These are phyloP conservation scores for Aeminium ludgeri DNA, from an alignment of 495 filamentous ascomycete genomes.

Conservation along the genomic window DNA sequence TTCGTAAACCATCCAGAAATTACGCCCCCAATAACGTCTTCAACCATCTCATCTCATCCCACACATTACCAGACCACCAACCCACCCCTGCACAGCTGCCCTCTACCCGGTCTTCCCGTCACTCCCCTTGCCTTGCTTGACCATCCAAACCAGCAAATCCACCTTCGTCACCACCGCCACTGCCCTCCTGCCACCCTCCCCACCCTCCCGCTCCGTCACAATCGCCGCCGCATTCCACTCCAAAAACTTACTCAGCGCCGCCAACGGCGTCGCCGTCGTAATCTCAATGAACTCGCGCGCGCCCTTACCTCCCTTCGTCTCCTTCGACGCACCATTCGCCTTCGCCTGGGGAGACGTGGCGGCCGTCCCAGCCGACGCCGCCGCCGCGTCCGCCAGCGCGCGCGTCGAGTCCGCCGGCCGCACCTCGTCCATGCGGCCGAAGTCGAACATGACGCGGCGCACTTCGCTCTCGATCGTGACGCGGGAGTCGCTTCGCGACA, in stretches of 20 bases:
- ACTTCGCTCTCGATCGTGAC: slow-evolving; percentile 56
- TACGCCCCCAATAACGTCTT: too few species aligned
- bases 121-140: slow-evolving; percentile 64
- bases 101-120: too few species aligned
- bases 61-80: too few species aligned
- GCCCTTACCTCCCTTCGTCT: slow-evolving; percentile 30
- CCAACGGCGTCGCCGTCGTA: slow-evolving; percentile 72
- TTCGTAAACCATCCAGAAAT: too few species aligned
- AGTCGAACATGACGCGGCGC: slow-evolving; percentile 90
- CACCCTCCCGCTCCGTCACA: slow-evolving; percentile 51
- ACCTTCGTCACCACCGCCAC: slow-evolving; percentile 92
- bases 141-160: slow-evolving; percentile 81
- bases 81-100: too few species aligned
- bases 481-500: slow-evolving; percentile 66
- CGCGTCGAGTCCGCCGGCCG: slow-evolving; percentile 12
- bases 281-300: slow-evolving; percentile 71
- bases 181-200: slow-evolving; percentile 47
- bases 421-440: slow-evolving; percentile 60
- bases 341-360: too few species aligned
- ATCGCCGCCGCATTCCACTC: slow-evolving; percentile 95
- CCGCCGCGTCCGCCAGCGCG: slow-evolving; percentile 5
- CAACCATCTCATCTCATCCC: too few species aligned
- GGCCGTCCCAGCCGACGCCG: not conserved
- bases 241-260: slow-evolving; percentile 74
- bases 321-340: slow-evolving; percentile 3